These are phyloP conservation scores for Sporisorium iseilematis-ciliati DNA, from an alignment of 1,284 basidiomycete genomes.

Conservation along the genomic window DNA sequence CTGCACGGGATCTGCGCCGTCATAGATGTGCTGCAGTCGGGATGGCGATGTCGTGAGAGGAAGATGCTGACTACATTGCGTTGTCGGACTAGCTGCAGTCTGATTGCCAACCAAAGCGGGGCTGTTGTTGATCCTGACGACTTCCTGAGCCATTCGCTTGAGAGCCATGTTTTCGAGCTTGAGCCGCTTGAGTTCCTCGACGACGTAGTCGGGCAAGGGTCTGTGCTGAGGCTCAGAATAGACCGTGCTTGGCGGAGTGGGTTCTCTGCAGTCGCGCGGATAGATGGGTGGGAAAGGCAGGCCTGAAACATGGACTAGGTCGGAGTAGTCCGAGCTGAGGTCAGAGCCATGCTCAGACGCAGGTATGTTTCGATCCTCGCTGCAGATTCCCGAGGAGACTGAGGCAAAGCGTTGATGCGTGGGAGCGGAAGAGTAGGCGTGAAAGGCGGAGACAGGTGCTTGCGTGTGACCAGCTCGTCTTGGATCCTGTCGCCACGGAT, in stretches of 20 bases:
- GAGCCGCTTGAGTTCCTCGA: slow-evolving; percentile 43
- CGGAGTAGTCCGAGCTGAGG: slow-evolving; percentile 43
- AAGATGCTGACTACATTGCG: slow-evolving; percentile 21
- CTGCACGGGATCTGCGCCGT: slow-evolving; percentile 29
- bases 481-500: slow-evolving; percentile 12
- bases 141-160: slow-evolving; percentile 35
- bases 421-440: slow-evolving; percentile 5
- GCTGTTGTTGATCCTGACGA: slow-evolving; percentile 20
- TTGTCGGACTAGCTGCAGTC: not conserved
- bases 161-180: slow-evolving; percentile 52
- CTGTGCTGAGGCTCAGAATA: slow-evolving; percentile 9
- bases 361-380: slow-evolving; percentile 23
- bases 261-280: slow-evolving; percentile 7
- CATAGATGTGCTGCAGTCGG: slow-evolving; percentile 22
- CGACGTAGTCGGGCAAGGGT: slow-evolving; percentile 29
- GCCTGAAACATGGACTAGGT: slow-evolving; percentile 17
- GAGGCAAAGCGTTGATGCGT: slow-evolving; percentile 35
- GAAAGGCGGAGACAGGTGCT: not conserved
- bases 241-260: slow-evolving; percentile 2
- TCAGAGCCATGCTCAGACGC: slow-evolving; percentile 39
- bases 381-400: slow-evolving; percentile 21
- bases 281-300: slow-evolving; percentile 4
- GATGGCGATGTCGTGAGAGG: slow-evolving; percentile 13
- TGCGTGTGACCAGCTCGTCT: slow-evolving; percentile 2
- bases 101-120: slow-evolving; percentile 1